These are phyloP conservation scores for Dioscorea cayenensis DNA, from an alignment of 116 monocot species.

Conservation along the genomic window DNA sequence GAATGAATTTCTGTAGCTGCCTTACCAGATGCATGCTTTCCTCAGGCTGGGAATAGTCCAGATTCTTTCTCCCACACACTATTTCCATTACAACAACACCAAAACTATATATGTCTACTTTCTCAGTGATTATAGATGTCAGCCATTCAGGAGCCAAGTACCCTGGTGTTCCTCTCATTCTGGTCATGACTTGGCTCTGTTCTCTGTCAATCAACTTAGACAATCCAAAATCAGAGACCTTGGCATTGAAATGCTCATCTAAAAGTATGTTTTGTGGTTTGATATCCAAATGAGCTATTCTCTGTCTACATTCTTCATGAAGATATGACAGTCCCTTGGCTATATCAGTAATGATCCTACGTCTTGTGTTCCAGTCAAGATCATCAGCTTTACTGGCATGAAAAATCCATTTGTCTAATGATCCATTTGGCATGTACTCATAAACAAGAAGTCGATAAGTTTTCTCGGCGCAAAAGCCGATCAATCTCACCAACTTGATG, in stretches of 20 bases:
- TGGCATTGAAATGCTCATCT: background rate
- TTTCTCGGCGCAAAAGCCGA: background rate
- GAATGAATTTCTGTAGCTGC: too few relatives aligned
- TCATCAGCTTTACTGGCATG: too few relatives aligned
- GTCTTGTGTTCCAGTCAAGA: background rate
- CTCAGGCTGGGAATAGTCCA: background rate
- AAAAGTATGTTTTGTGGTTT: slow-evolving; percentile 5
- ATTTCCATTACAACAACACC: background rate
- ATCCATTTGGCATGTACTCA: background rate
- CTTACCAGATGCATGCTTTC: background rate
- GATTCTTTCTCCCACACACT: slow-evolving; percentile 1
- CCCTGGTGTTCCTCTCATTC: background rate
- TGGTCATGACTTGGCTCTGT: background rate
- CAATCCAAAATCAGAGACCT: slow-evolving; percentile 3
- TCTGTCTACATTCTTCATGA: slow-evolving; percentile 2
- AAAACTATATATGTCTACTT: background rate
- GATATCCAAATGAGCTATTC: slow-evolving; percentile 1
- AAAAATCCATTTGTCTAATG: background rate
- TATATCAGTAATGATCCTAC: background rate
- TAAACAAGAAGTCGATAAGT: background rate
- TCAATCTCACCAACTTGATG: background rate
- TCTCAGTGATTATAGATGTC: background rate
- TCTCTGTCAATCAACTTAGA: slow-evolving; percentile 1
- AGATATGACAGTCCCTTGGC: slow-evolving; percentile 1
- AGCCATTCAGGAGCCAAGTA: slow-evolving; percentile 1